Base-by-base conservation (phyloP, 306 rosid species). In the Argentina anserina region DNA sequence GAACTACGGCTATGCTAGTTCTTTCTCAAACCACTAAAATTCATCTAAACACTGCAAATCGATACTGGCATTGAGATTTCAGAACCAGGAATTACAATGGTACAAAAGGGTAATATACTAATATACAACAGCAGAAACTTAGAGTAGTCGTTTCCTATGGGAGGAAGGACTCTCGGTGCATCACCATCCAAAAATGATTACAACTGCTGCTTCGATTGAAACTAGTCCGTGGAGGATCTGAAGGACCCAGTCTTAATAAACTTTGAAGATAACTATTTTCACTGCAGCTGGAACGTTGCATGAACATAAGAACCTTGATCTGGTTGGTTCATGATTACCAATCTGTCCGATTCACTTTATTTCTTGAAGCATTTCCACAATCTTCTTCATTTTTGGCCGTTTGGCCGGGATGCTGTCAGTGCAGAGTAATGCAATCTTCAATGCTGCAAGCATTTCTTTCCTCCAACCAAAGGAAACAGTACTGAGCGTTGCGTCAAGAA, bases 361-460 rank as follows among this genome's bases (percentile, higher is more conserved):
- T 85, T 91, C 97, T 69, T 76, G 87, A 65, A 95, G 99, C 97
- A 95, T 91, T 84, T 95, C 99, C 40, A 95, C 96, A 0, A 91
- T 97, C 73, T 82, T 86, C 90, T 91, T 95, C 99, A 91, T 91
- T 81, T 91, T 95, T 0, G 97, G 99, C 65, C 97, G 88, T 73
- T 95, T 95, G 46, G 97, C 99, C 3, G 99, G 97, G 21, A 91
- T 91, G 50, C 42, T 86, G 71, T 95, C 99, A 14, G 96, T 95
- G 87, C 99, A 95, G 69, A 91, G 96, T 80, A 91, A 82, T 4
- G 99, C 99, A n/a, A 91, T 89, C 83, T 95, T 95, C 18, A 91
- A 86, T 46, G 97, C 92, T 65, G 99, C 93, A 78, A 95, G 99
- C 99, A 95, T 95, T 83, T 95, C 97, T 85, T 89, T 95, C 90